Conservation (phyloP, 2,329 filamentous ascomycete genomes). For the Trematosphaeria pertusa region DNA sequence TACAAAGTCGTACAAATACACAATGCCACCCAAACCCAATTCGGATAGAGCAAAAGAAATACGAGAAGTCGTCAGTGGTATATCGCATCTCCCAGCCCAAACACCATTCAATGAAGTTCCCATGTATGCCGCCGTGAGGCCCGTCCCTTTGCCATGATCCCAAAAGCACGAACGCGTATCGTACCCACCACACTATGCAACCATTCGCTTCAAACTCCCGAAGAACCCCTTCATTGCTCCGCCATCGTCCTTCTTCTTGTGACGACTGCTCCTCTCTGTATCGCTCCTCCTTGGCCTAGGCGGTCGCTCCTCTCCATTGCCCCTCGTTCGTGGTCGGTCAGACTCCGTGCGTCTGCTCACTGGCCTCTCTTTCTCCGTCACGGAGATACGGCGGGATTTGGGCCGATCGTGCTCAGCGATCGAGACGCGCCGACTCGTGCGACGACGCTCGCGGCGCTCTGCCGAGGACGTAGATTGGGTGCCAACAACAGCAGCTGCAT, state of each 20-base stretch:
- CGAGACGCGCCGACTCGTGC: conserved; percentile 29
- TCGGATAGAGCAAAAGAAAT: background rate
- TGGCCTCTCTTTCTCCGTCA: conserved; percentile 39
- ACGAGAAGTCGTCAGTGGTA: background rate
- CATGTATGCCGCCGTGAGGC: conserved; percentile 6
- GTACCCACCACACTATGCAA: conserved; percentile 24
- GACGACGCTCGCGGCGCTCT: conserved; percentile 36
- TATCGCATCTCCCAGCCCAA: conserved; percentile 11
- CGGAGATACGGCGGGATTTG: conserved; percentile 40
- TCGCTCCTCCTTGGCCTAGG: conserved; percentile 34
- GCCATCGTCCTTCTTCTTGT: conserved; percentile 40
- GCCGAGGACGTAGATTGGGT: conserved; percentile 35
- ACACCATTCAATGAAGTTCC: conserved; percentile 22
- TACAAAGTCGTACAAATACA: conserved; percentile 22
- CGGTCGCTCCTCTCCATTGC: conserved; percentile 30
- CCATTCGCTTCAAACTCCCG: conserved; percentile 41
- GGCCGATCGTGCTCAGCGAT: conserved; percentile 35
- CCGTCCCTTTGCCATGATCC: background rate
- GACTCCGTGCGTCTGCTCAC: conserved; percentile 35
- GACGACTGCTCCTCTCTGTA: conserved; percentile 27
- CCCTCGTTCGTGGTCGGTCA: conserved; percentile 34
- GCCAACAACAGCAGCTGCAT: conserved; percentile 34
- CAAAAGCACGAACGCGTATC: conserved; percentile 4
- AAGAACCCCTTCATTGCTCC: conserved; percentile 39
- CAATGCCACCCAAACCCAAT: conserved; percentile 9